phyloP scores from a whole-genome alignment of 306 rosid species.

The Lathyrus oleraceus region DNA sequence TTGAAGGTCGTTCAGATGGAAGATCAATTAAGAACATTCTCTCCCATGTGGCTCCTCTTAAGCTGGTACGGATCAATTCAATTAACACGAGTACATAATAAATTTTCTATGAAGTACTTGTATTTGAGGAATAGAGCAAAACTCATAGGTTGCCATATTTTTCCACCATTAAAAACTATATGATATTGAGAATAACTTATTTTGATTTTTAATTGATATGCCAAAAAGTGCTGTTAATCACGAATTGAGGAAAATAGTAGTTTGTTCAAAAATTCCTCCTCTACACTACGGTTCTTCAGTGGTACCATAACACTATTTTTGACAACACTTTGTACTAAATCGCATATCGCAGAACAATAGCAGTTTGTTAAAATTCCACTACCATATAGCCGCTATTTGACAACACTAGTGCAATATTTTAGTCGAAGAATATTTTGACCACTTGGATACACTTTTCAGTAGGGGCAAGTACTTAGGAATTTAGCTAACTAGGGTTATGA shows the following conservation, averaged over 20 bases:
- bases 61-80: slow-evolving; percentile 62
- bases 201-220: slow-evolving; percentile 5
- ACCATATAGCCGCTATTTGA: neutral
- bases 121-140: slow-evolving; percentile 14
- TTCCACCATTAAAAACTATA: slow-evolving; percentile 6
- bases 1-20: slow-evolving; percentile 96
- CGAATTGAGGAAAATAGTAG: neutral
- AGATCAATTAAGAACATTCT: slow-evolving; percentile 90
- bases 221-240: neutral
- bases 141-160: slow-evolving; percentile 11
- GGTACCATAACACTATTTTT: neutral
- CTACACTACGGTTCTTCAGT: neutral
- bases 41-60: slow-evolving; percentile 93
- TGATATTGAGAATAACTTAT: slow-evolving; percentile 11
- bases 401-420: neutral
- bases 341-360: no score
- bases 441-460: neutral
- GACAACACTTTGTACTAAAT: neutral
- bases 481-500: slow-evolving; percentile 1
- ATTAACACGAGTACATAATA: slow-evolving; percentile 19
- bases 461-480: neutral
- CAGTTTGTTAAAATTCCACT: neutral
- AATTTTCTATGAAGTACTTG: neutral
- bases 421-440: neutral
- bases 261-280: neutral